These are phyloP conservation scores for Rhodotorula sp. DNA, from an alignment of 1,284 basidiomycete genomes.

Conservation along the genomic window DNA sequence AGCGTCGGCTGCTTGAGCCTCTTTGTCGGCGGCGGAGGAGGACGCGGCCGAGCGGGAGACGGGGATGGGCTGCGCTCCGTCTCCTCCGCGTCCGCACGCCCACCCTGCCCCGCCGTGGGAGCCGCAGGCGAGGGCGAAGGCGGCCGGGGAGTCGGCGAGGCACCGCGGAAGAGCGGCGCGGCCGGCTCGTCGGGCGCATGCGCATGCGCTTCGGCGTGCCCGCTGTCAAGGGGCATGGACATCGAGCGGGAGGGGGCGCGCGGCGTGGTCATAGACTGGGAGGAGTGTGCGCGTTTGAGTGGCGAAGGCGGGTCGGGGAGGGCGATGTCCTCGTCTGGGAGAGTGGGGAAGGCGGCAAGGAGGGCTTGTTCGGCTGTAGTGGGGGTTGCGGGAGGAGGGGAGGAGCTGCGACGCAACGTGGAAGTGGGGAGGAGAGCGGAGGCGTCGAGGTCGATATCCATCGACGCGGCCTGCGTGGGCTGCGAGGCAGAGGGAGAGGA, in stretches of 20 bases:
- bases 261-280: not conserved
- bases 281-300: not conserved
- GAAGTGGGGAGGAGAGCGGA: not conserved
- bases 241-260: not conserved
- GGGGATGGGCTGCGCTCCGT: conserved; percentile 4
- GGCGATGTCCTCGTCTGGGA: not conserved
- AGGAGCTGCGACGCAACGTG: not conserved
- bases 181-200: not conserved
- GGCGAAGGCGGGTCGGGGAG: conserved; percentile 5
- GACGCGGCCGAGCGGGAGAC: not conserved
- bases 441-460: conserved; percentile 16
- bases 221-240: not conserved
- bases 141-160: not conserved
- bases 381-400: not conserved
- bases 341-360: conserved; percentile 7
- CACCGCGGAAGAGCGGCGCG: not conserved
- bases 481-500: not conserved
- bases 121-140: not conserved
- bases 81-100: no score
- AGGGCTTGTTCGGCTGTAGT: not conserved
- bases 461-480: not conserved
- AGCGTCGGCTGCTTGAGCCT: conserved; percentile 16
- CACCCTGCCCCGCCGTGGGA: not conserved
- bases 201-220: not conserved
- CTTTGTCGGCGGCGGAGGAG: not conserved